Evolutionary conservation across 2,329 filamentous ascomycete genomes (phyloP).

Genomic region (Incumbomyces lentus): DNA sequence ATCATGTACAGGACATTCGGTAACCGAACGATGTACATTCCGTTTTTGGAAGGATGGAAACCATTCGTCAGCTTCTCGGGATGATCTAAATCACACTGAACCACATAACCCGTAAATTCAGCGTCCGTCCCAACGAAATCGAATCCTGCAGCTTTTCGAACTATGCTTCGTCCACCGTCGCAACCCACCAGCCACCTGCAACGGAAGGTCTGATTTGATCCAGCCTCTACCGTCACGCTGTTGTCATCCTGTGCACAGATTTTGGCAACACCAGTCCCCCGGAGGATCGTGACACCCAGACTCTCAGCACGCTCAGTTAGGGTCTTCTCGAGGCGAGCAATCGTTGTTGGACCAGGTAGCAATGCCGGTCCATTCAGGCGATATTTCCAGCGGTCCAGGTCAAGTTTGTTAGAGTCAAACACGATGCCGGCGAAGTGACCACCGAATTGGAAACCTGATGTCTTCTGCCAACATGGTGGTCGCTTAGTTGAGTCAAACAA

Average conservation of each 20-base stretch:
- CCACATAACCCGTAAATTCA: conserved; percentile 28
- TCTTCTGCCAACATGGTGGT: conserved; percentile 13
- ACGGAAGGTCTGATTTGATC: conserved; percentile 15
- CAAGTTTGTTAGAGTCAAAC: conserved; percentile 27
- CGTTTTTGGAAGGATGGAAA: conserved; percentile 20
- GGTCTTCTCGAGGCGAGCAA: conserved; percentile 17
- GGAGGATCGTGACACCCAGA: conserved; percentile 19
- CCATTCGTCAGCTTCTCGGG: conserved; percentile 20
- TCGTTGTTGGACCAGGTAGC: conserved; percentile 11
- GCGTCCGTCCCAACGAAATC: conserved; percentile 29
- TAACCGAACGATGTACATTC: conserved; percentile 23
- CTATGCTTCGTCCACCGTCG: conserved; percentile 31
- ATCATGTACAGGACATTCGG: conserved; percentile 18
- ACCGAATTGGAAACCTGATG: conserved; percentile 22
- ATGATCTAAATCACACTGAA: conserved; percentile 27
- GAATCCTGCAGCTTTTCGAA: conserved; percentile 30
- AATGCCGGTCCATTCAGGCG: conserved; percentile 6
- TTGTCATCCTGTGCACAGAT: conserved; percentile 10
- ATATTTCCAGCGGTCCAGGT: conserved; percentile 21
- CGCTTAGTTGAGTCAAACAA: conserved; percentile 15
- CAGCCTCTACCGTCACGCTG: conserved; percentile 10
- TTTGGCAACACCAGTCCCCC: conserved; percentile 20
- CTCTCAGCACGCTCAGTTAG: conserved; percentile 12
- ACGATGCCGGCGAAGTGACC: conserved; percentile 25
- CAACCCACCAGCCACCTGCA: conserved; percentile 33